Conservation (phyloP, 140 eudicot species). For the Senecio squalidus region DNA sequence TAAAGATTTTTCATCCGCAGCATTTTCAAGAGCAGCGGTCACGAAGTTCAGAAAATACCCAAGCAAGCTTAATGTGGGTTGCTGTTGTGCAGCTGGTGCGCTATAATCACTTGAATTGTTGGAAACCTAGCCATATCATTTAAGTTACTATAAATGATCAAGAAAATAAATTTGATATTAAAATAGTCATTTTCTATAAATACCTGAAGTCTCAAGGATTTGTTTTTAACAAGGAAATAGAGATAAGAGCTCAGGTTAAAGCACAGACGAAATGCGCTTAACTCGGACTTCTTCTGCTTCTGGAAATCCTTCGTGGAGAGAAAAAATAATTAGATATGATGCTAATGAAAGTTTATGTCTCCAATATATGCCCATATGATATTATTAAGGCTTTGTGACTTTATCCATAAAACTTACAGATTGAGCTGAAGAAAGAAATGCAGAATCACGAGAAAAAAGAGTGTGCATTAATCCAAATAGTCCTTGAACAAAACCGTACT, state of each 20-base stretch:
- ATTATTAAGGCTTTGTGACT: constrained; percentile 14
- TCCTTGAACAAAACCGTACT: constrained; percentile 78
- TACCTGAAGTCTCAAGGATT: constrained; percentile 79
- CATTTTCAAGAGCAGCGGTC: constrained; percentile 79
- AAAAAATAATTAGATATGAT: constrained; percentile 1
- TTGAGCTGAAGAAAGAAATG: constrained; percentile 40
- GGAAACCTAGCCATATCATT: constrained; percentile 45
- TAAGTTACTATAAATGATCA: background rate
- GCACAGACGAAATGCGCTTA: constrained; percentile 64
- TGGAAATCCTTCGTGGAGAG: constrained; percentile 15
- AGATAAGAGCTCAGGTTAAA: constrained; percentile 93
- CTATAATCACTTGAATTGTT: constrained; percentile 39
- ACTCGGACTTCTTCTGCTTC: constrained; percentile 63
- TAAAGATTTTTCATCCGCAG: constrained; percentile 74
- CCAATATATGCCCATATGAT: background rate
- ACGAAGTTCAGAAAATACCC: constrained; percentile 56
- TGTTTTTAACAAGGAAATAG: constrained; percentile 74
- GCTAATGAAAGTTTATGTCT: background rate
- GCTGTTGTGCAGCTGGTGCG: constrained; percentile 54
- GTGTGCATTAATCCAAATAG: constrained; percentile 80
- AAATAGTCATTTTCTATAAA: background rate
- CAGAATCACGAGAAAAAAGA: constrained; percentile 60
- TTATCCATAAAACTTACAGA: constrained; percentile 37
- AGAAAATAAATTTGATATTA: background rate
- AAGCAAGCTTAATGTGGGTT: constrained; percentile 73